Percentiles rank a stretch among this genome's conserved stretches.
Conservation (phyloP, 73 alveolate species). For the Chromera velia region DNA sequence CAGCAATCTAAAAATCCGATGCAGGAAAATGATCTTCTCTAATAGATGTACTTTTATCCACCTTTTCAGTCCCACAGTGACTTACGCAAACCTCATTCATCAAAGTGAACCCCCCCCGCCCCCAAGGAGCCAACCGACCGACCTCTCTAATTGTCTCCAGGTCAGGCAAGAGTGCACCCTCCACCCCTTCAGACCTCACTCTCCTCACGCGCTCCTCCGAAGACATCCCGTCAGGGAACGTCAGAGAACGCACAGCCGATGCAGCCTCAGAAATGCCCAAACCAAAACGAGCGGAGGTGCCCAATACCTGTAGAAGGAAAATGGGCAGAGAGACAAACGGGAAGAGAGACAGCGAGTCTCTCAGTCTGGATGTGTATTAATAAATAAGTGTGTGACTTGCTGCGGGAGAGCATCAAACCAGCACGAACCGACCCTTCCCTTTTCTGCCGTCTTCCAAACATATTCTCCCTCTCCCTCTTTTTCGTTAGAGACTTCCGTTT, state of each 20-base stretch:
- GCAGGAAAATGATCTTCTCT: too few species aligned
- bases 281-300: conserved; percentile 17
- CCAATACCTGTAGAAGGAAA: not conserved
- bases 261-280: conserved; percentile 20
- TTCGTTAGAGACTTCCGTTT: too few species aligned
- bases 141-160: not conserved
- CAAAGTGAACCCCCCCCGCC: too few species aligned
- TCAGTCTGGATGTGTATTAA: not conserved
- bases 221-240: not conserved
- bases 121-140: too few species aligned
- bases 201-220: not conserved
- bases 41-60: too few species aligned
- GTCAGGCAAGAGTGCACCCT: not conserved
- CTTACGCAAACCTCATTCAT: too few species aligned
- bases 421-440: too few species aligned
- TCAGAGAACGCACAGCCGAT: not conserved
- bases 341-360: not conserved
- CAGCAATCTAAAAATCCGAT: too few species aligned
- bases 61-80: too few species aligned
- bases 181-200: not conserved
- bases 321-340: not conserved
- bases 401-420: not conserved
- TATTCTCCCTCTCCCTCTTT: too few species aligned
- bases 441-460: too few species aligned
- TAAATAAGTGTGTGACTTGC: not conserved